These are phyloP conservation scores for Orbilia oligospora DNA, from an alignment of 2,329 filamentous ascomycete species.

Conservation along the genomic window DNA sequence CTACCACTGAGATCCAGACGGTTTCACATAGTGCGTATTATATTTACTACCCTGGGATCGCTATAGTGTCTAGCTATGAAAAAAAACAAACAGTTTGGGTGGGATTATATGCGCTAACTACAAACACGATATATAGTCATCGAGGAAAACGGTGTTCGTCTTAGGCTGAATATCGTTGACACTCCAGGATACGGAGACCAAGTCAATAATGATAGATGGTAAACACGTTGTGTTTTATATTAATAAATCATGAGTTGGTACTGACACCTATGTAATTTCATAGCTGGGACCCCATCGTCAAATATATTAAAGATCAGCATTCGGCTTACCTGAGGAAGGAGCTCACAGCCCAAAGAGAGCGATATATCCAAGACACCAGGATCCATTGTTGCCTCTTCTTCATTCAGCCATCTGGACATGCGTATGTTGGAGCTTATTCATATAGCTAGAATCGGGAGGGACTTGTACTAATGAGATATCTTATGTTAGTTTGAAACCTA, in stretches of 20 bases:
- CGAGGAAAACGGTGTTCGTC: conserved; percentile 98
- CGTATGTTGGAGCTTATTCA: conserved; percentile 68
- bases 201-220: conserved; percentile 99
- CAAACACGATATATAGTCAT: conserved; percentile 73
- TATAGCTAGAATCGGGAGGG: neutral
- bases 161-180: conserved; percentile 98
- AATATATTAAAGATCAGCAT: conserved; percentile 99
- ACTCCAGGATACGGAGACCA: conserved; percentile 98
- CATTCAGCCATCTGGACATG: conserved; percentile 98
- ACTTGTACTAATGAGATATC: conserved; percentile 24
- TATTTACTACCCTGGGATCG: neutral
- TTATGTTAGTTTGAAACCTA: conserved; percentile 81
- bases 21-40: conserved; percentile 81
- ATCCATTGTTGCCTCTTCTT: conserved; percentile 99
- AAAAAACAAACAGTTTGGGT: no score
- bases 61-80: neutral
- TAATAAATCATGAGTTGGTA: neutral
- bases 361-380: conserved; percentile 98
- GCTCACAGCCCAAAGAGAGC: conserved; percentile 97
- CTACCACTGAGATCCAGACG: conserved; percentile 97
- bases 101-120: neutral
- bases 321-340: conserved; percentile 99
- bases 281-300: conserved; percentile 98
- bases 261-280: conserved; percentile 21
- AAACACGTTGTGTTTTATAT: conserved; percentile 55